phyloP scores from a whole-genome alignment of 2,329 filamentous ascomycete species.

The Hirsutella rhossiliensis region DNA sequence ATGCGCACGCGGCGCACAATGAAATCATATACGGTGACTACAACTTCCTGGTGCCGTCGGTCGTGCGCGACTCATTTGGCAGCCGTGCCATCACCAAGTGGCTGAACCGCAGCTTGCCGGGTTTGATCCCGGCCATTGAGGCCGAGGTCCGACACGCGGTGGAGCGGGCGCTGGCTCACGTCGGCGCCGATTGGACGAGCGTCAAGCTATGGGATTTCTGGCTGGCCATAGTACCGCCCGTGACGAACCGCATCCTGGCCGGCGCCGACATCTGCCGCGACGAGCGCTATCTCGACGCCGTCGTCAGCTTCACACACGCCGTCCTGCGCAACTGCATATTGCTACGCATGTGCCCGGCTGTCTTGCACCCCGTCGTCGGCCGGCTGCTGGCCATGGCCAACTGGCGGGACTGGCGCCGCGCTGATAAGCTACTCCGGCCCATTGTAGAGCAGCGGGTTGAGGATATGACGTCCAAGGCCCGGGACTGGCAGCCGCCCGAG shows the following conservation, averaged over 20 bases:
- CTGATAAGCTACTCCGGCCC: slow-evolving; percentile 24
- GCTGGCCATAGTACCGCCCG: slow-evolving; percentile 26
- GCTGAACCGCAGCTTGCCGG: slow-evolving; percentile 26
- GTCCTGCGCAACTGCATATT: slow-evolving; percentile 32
- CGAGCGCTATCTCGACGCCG: slow-evolving; percentile 30
- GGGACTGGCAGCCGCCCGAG: slow-evolving; percentile 32
- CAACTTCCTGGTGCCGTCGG: slow-evolving; percentile 27
- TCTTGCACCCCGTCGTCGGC: slow-evolving; percentile 37
- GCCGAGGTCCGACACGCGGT: slow-evolving; percentile 24
- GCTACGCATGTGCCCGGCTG: slow-evolving; percentile 30
- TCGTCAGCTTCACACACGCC: slow-evolving; percentile 35
- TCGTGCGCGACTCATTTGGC: slow-evolving; percentile 25
- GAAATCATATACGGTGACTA: slow-evolving; percentile 25
- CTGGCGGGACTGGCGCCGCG: slow-evolving; percentile 33
- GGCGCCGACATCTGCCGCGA: slow-evolving; percentile 27
- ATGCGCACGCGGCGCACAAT: slow-evolving; percentile 27
- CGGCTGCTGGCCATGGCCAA: slow-evolving; percentile 30
- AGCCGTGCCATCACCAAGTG: slow-evolving; percentile 30
- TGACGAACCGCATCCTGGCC: slow-evolving; percentile 31
- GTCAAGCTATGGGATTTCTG: slow-evolving; percentile 33
- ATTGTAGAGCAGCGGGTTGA: slow-evolving; percentile 35
- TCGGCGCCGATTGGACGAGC: slow-evolving; percentile 21
- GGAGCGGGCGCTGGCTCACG: slow-evolving; percentile 20
- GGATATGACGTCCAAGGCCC: slow-evolving; percentile 28
- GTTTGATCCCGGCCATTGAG: slow-evolving; percentile 26